Evolutionary conservation across 2,329 filamentous ascomycete species (phyloP).

Genomic region (Tricladium varicosporioides): DNA sequence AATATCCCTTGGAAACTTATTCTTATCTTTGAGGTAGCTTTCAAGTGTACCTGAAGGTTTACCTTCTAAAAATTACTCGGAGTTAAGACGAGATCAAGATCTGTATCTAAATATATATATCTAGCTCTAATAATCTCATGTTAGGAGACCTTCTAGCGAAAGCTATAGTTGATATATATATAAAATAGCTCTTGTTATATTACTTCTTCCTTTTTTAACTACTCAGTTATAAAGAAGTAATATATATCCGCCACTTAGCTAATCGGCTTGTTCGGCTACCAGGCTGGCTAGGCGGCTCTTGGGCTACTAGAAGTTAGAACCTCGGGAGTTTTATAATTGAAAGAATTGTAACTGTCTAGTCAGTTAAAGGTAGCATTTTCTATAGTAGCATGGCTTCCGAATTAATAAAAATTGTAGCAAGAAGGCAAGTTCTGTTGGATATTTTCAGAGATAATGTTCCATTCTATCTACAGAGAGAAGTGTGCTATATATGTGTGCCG

Average conservation of each 20-base stretch:
- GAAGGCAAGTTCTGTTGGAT: neutral
- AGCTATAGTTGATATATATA: constrained; percentile 25
- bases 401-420: neutral
- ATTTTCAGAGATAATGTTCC: no score
- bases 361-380: neutral
- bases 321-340: neutral
- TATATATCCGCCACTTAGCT: constrained; percentile 16
- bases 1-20: constrained; percentile 17
- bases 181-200: constrained; percentile 18
- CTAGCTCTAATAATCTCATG: constrained; percentile 19
- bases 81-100: constrained; percentile 26
- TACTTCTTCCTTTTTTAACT: constrained; percentile 16
- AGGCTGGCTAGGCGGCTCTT: no score
- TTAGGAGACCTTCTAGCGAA: constrained; percentile 25
- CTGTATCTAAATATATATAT: constrained; percentile 16
- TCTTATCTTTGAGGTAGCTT: constrained; percentile 8
- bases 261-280: constrained; percentile 11
- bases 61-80: constrained; percentile 24
- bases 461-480: no score
- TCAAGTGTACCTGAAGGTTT: constrained; percentile 8
- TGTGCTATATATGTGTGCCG: no score
- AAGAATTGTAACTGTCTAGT: neutral
- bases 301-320: neutral
- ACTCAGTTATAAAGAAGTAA: constrained; percentile 17
- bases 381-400: neutral